Base-by-base conservation (phyloP, 306 rosid species). In the Pterocarpus macrocarpus region DNA sequence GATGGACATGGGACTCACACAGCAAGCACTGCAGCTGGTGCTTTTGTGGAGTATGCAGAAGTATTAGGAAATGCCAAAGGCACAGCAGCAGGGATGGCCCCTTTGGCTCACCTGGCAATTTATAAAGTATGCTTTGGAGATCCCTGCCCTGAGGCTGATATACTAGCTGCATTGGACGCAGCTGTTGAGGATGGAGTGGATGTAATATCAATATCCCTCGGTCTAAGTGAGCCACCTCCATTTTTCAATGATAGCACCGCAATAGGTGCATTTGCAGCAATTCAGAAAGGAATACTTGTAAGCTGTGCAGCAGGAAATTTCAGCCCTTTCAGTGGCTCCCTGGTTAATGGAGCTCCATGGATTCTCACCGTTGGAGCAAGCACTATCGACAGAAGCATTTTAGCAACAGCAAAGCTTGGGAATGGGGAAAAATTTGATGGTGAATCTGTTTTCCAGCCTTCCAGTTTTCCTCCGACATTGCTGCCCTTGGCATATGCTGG, bases 311-410 rank as follows among this genome's bases (percentile, higher is more conserved):
- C 94, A 1, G 95, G 88, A 56, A 95, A 95, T 59, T 43, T 0
- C 0, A 97, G 98, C 14, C 97, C 98, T 64, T 43, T 12, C 8
- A 28, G 15, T 5, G 52, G 71, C 41, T 62, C 90, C 11, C 2
- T 92, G n/a, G 59, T 81, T 43, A 92, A 92, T 11, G 94, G 82
- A 77, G 95, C 95, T 1, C 98, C 95, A 0, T 95, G 97, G 98
- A 78, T 92, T 38, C 90, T 86, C 80, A 86, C 92, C 39, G 88
- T 89, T 14, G 92, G 92, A 80, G 92, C 92, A 76, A 89, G 88
- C 88, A 86, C 83, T 8, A 79, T 77, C 7, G 99, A 91, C 75
- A 83, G 97, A 87, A 85, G 71, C 72, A 85, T 91, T 17, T 75
- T 49, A 39, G 85, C 91, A 33, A 50, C 81, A 7, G 86, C 86